Evolutionary conservation across 2,329 filamentous ascomycete genomes (phyloP), one percentile per base, ranked within the genome.

Genomic region (Beauveria pseudobassiana): DNA sequence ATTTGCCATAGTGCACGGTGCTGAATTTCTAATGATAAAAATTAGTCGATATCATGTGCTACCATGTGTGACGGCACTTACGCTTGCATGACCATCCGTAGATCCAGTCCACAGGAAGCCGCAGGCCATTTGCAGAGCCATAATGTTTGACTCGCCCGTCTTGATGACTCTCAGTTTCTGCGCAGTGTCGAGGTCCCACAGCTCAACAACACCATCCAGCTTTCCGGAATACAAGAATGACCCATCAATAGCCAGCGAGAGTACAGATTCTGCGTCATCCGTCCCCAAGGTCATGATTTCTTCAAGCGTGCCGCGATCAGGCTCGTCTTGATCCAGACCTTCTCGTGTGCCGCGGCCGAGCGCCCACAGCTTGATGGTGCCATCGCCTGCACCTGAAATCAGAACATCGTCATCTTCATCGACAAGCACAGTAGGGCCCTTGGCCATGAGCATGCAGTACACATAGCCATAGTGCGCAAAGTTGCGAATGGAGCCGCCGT

Each of bases 391-490:
- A 9, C 93, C 95, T 0, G 93, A 96, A 38, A 99, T 85, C 43
- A 99, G 74, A 1, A 96, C 86, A 67, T 98, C 93, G 28, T 89
- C 86, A 1, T 90, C 86, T 0, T 84, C 80, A 7, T 88, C 88
- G 4, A 91, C 82, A 7, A 91, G 81, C 1, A 85, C 79, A 0
- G 82, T 85, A 0, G 82, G 81, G 0, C 90, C 90, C 64, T 84
- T 86, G 0, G 91, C 87, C 63, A 99, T 81, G 5, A 96, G 81
- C 93, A 98, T 98, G 73, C 92, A 96, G 73, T 97, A 97, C 0
- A 99, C 87, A 72, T 97, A 98, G 50, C 96, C 95, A 73, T 88
- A 93, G 73, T 99, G 95, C 1, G 95, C 92, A 75, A 96, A 99
- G 68, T 95, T 89, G 62, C 82, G 84, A 62, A 96, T 90, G 61